Evolutionary conservation across 1,284 basidiomycete genomes (phyloP), one percentile per base, ranked within the genome.

Genomic region (Cutaneotrichosporon cavernicola): DNA sequence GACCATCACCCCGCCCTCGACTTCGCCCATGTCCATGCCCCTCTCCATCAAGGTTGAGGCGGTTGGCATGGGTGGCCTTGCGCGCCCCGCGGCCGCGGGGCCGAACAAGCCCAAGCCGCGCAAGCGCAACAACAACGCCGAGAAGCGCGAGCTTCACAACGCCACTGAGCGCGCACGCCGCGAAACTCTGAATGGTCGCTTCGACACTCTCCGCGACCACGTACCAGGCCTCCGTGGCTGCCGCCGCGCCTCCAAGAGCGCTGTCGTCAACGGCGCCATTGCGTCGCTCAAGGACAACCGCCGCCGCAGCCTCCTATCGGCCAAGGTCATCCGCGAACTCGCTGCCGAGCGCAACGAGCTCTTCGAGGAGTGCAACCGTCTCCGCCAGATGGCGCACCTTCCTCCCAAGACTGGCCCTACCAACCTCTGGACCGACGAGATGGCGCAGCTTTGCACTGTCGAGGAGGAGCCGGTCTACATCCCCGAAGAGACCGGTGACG

Each of bases 241-340:
- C 81, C 89, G 92, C 68, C 88, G 94, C 53, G 94, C 93, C 1
- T 92, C 90, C 78, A 97, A 97, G 82, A 91, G 90, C 18, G 89
- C 90, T 65, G 96, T 97, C 77, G 93, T 97, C 80, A 96, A 95
- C 82, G 92, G 90, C 55, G 89, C 87, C 66, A 93, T 94, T 76
- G 87, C 90, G 0, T 88, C 93, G 77, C 86, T 94, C 70, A 88
- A 90, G 73, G 86, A 89, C 56, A 88, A 89, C 61, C 87, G 92
- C 65, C 85, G 90, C 58, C 89, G 91, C 75, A 87, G 91, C 63
- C 81, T 89, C 51, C 82, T 90, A 62, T 90, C 91, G 26, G 85
- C 89, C 13, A 86, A 87, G 69, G 88, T 92, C 76, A 84, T 93
- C 58, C 88, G 90, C 62, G 77, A 86, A 58, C 77, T 94, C 74